Base-by-base conservation (phyloP, 2,329 filamentous ascomycete species). In the Colletotrichum sp. region DNA sequence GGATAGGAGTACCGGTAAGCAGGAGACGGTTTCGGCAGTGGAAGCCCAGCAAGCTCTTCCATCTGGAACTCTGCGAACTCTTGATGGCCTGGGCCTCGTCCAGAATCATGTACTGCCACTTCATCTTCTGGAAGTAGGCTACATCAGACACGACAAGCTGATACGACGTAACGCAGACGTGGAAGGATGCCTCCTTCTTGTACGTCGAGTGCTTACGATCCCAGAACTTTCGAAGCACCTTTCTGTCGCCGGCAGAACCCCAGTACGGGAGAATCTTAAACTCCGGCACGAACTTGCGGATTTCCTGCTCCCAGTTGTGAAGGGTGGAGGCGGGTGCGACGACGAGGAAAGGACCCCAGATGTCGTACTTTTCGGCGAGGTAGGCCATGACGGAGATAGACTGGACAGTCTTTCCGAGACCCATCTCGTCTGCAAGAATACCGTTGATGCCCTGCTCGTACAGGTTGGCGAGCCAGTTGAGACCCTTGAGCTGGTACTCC, bases 361-460 rank as follows among this genome's bases (percentile, higher is more conserved):
- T 98, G 82, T 98, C 96, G 88, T 99, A 96, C 81, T 96, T 94
- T 87, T 99, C 96, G 3, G 97, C 97, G 36, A 99, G 93, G 83
- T 99, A 99, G 3, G 96, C 96, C 97, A 99, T 99, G 83, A 99
- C 96, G 1, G 97, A 99, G 78, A 99, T 99, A 27, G 96, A 99
- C 87, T 99, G 97, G 8, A 99, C 95, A 25, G 97, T 99, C 87
- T 99, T 99, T 84, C 97, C 97, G 29, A 99, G 95, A 92, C 97
- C 97, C 97, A 99, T 99, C 87, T 99, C 97, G 84, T 99, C 97
- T 79, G 97, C 97, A 78, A 99, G 89, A 81, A 99, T 99, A 86
- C 96, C 96, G 87, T 99, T 99, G 94, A 99, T 99, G 84, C 97
- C 97, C 86, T 99, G 97, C 85, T 99, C 97, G 88, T 99, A 99